A percentile compares a stretch with the other conserved stretches of the same genome.
phyloP scores from a whole-genome alignment of 805 yeast species.

The Barnettozyma salicaria region DNA sequence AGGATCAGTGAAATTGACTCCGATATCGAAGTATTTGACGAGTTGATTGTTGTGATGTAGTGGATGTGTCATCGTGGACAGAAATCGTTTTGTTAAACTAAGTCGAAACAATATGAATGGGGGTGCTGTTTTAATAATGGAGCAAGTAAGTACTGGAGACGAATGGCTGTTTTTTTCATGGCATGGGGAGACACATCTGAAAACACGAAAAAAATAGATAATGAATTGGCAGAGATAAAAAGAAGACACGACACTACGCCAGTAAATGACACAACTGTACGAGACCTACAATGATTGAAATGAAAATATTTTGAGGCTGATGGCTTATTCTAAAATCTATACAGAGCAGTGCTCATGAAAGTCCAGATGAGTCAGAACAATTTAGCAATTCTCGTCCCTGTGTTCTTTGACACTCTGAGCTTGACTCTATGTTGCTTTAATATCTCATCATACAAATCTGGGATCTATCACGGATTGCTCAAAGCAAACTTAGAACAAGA shows the following conservation, averaged over 20 bases:
- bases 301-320: background rate
- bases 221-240: no score
- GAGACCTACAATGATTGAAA: background rate
- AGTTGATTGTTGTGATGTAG: slow-evolving; percentile 1
- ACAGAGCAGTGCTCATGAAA: background rate
- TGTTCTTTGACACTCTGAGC: slow-evolving; percentile 58
- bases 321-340: background rate
- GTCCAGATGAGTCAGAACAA: slow-evolving; percentile 16
- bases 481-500: slow-evolving; percentile 1
- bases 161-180: no score
- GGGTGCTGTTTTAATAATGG: no score
- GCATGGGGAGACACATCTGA: no score
- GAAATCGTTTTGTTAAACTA: no score
- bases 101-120: no score
- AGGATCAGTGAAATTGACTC: slow-evolving; percentile 78
- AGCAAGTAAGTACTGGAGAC: no score
- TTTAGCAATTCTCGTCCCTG: slow-evolving; percentile 69
- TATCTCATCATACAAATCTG: slow-evolving; percentile 57
- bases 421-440: slow-evolving; percentile 83
- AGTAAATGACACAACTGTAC: background rate
- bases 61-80: background rate
- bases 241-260: no score
- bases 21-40: slow-evolving; percentile 37
- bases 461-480: background rate
- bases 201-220: no score